Base-by-base conservation (phyloP, 371 early-diverging fungal genomes). In the Mucor velutinosus region DNA sequence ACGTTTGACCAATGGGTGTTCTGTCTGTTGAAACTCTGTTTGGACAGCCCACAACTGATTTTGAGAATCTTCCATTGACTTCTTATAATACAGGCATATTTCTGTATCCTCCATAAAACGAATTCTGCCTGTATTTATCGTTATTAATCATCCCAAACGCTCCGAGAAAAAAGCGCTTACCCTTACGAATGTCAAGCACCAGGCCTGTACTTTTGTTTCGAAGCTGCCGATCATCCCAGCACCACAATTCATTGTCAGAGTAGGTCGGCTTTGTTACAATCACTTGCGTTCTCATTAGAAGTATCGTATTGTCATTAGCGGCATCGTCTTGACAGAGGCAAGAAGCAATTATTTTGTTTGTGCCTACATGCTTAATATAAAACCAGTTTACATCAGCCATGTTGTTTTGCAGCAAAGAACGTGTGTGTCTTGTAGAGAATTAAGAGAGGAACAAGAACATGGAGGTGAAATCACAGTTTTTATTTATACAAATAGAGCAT, bases 141-240 rank as follows among this genome's bases (percentile, higher is more conserved):
- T 32, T 43, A 32, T 62, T 47, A 59, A 32, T 37, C 8, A 0
- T 37, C 39, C 25, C 19, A 35, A n/a, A 62, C 11, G 3, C 11
- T 19, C 10, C n/a, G 3, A 49, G 27, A 19, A 47, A 14, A 57
- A 41, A 21, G 33, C 41, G 17, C 56, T 30, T 70, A 76, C 81
- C 81, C 73, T 81, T 78, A 32, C 78, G 81, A 33, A 81, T 78
- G 60, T 81, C 81, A 2, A 81, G 69, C 15, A 81, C 81, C 4
- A 78, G 68, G 8, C 67, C 67, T n/a, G 73, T 78, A 21, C 76
- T 71, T 49, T 81, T 78, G 49, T 78, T 81, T 12, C 62, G 57
- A 19, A 81, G 30, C 37, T 67, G 69, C 23, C 69, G 71, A 19
- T 71, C 75, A 39, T 74, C 78, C 76, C 76, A 81, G n/a, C 67